A percentile compares a stretch with the other conserved stretches of the same genome.
Conservation (phyloP, 169 alveolate species). For the Plasmodium relictum region DNA sequence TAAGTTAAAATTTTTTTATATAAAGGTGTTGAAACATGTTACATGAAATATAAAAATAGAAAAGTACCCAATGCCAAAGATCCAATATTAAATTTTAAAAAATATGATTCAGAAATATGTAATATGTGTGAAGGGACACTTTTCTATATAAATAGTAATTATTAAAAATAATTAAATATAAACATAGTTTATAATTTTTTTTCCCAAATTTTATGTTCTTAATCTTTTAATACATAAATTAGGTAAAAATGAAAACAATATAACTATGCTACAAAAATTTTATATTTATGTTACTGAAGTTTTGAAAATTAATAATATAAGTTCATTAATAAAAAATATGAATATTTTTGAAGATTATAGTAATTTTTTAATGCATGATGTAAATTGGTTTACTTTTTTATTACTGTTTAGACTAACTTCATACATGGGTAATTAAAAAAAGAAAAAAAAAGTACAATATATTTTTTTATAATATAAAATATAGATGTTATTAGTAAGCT, state of each 20-base stretch:
- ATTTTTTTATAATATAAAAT: no score
- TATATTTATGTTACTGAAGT: constrained; percentile 12
- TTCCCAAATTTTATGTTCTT: background rate
- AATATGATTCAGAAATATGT: constrained; percentile 20
- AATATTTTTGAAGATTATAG: constrained; percentile 42
- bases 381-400: constrained; percentile 58
- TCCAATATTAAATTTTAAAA: background rate
- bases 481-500: no score
- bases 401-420: constrained; percentile 48
- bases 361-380: constrained; percentile 61
- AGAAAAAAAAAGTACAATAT: background rate
- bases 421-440: constrained; percentile 25
- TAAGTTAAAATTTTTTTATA: no score
- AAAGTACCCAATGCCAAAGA: background rate
- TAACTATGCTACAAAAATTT: constrained; percentile 48
- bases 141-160: constrained; percentile 54
- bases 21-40: constrained; percentile 33
- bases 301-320: constrained; percentile 24
- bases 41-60: constrained; percentile 9
- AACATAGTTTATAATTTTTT: background rate
- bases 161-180: background rate
- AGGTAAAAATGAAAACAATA: constrained; percentile 16
- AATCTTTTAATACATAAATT: background rate
- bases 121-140: constrained; percentile 52
- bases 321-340: constrained; percentile 9